phyloP scores from a whole-genome alignment of 2,329 filamentous ascomycete species.

The Fusarium subtropicale region DNA sequence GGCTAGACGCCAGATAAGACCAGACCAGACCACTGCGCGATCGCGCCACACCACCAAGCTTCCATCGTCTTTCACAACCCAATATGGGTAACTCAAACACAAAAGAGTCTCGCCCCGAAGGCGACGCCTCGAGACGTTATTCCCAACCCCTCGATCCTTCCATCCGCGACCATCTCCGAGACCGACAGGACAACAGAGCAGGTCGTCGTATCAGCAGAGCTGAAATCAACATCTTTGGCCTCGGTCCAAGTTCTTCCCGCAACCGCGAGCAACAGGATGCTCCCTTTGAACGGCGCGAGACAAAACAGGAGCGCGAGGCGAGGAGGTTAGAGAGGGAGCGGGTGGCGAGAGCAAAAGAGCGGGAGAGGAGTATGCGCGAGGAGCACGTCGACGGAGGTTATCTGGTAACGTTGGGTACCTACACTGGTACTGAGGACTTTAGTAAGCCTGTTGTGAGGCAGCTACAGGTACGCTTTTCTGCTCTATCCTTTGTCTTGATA shows the following conservation, averaged over 20 bases:
- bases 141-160: conserved; percentile 41
- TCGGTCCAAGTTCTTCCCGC: conserved; percentile 55
- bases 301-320: conserved; percentile 90
- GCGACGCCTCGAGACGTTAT: conserved; percentile 41
- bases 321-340: conserved; percentile 86
- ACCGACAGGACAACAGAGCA: conserved; percentile 39
- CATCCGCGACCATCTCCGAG: conserved; percentile 40
- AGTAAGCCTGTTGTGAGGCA: conserved; percentile 89
- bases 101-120: conserved; percentile 54
- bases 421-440: conserved; percentile 92
- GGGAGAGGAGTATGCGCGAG: conserved; percentile 89
- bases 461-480: conserved; percentile 76
- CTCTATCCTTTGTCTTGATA: not conserved
- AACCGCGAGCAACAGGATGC: conserved; percentile 55
- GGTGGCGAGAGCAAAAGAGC: conserved; percentile 78
- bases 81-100: conserved; percentile 56
- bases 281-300: conserved; percentile 79
- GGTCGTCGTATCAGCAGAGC: conserved; percentile 54
- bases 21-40: conserved; percentile 28
- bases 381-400: conserved; percentile 96
- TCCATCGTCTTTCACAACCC: conserved; percentile 13
- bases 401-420: conserved; percentile 92
- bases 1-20: conserved; percentile 18
- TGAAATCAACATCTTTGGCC: conserved; percentile 61
- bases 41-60: conserved; percentile 29